Evolutionary conservation across 2,329 filamentous ascomycete species (phyloP), one percentile per base, ranked within the genome.

Genomic region (Curvularia eragrostidis): DNA sequence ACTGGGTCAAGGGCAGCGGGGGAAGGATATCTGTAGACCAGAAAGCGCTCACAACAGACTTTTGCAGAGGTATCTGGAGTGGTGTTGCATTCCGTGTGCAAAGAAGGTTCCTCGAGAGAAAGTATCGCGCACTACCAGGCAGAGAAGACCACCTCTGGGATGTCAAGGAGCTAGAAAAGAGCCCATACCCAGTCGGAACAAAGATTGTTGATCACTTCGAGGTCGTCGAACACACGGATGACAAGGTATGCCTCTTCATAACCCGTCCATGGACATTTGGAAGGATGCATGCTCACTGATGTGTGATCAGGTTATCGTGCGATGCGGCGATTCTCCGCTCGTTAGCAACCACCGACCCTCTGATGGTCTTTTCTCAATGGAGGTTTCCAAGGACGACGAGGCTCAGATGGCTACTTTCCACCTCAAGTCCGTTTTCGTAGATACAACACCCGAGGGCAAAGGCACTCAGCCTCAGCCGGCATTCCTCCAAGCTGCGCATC

Each of bases 181-280:
- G 65, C 19, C 69, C 68, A 18, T 78, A 78, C 58, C 26, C 54
- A 9, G 69, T 77, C 2, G 75, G 76, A 3, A 76, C 74, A 2
- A 67, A 62, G 34, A 76, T 78, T 62, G 72, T 69, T 26, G 76
- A 78, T 66, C 76, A 78, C 61, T 78, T 78, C 43, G 76, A 78
- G 68, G 76, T 78, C n/a, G 58, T 78, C 38, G 70, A 77, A 24
- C 70, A 75, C 49, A 62, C 62, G 9, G 56, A 63, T 10, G 69
- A 75, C 10, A 77, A 74, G 74, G 76, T 78, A 62, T 23, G 70
- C 54, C 36, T 28, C 1, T 5, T 18, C 3, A 19, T 26, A 13
- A 13, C 26, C 24, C 47, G n/a, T 21, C 19, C 21, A 39, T n/a
- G 23, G 1, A 18, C 15, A n/a, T 48, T 28, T n/a, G 6, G 12